Base-by-base conservation (phyloP, 495 filamentous ascomycete species). In the Podospora pseudocomata region DNA sequence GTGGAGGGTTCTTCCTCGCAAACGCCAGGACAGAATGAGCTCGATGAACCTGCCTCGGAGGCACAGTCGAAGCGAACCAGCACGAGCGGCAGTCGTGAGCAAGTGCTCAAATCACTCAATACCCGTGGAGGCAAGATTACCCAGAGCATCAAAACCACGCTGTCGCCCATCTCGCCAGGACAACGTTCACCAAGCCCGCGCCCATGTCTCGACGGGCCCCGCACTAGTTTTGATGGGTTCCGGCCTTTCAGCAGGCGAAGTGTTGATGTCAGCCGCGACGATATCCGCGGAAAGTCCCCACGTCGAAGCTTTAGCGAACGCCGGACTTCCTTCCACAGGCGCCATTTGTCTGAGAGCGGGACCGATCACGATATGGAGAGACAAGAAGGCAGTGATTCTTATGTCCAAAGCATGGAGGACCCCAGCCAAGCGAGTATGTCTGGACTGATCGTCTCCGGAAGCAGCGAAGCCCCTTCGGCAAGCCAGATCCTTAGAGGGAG, bases 401-500 rank as follows among this genome's bases (percentile, higher is more conserved):
- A 89, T 62, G 86, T 89, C 1, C 89, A 90, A 70, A 93, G 91
- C 18, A 75, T 91, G 11, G 92, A 90, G 54, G 89, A 88, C 7
- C 90, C 86, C 56, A 75, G 77, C 72, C 74, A 76, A 64, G 77
- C 81, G 2, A 82, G 82, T 26, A 85, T 89, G 54, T 92, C 91
- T 19, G 90, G 89, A 16, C 82, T 86, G 15, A 80, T 89, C 18
- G 80, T 87, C 13, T 88, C 91, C n/a, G 90, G 88, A 4, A 88
- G 88, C 73, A 88, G 88, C 73, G 90, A 92, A 56, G 91, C 93
- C 54, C 91, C 86, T 56, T 95, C 94, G 54, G 94, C 91, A 11
- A 97, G 95, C 77, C 92, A 96, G 75, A 97, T 98, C 18, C 80
- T 99, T 15, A 85, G 86, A 58, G 86, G 90, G 26, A 96, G 92